Conservation (phyloP, 176 grass and related monocot genomes). For the bread wheat (Triticum aestivum) region DNA sequence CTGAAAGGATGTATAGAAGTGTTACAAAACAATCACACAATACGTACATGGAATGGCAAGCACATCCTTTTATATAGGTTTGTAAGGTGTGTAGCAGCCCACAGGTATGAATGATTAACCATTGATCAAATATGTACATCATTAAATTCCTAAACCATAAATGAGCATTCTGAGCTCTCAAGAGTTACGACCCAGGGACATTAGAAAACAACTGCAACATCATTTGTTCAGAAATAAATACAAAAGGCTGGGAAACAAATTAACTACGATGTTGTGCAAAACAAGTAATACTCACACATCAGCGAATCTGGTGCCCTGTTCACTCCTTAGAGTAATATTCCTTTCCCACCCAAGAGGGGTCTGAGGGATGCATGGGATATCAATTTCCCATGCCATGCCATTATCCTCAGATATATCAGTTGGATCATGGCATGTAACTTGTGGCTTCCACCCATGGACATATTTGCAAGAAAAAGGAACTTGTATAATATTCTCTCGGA, state of each 20-base stretch:
- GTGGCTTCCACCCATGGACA: constrained; percentile 59
- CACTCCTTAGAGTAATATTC: constrained; percentile 54
- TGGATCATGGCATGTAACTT: constrained; percentile 53
- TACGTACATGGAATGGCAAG: background rate
- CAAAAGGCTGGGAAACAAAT: background rate
- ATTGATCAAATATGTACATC: background rate
- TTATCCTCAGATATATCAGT: constrained; percentile 62
- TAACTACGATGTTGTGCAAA: background rate
- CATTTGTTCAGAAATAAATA: background rate
- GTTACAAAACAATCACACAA: background rate
- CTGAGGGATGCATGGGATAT: constrained; percentile 54
- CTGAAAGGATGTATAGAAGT: constrained; percentile 36
- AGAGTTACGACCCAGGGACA: background rate
- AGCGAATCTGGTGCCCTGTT: constrained; percentile 61
- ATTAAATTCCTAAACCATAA: background rate
- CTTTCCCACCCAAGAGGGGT: constrained; percentile 73
- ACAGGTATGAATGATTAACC: background rate
- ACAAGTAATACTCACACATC: constrained; percentile 57
- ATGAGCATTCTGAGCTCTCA: constrained; percentile 3
- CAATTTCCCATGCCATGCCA: constrained; percentile 63
- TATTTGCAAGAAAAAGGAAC: constrained; percentile 58
- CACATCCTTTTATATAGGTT: background rate
- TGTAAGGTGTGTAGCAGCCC: background rate
- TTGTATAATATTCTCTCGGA: constrained; percentile 43
- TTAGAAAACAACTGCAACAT: background rate